phyloP scores from a whole-genome alignment of 768 basidiomycete species.

The Lactifluus echinatus region DNA sequence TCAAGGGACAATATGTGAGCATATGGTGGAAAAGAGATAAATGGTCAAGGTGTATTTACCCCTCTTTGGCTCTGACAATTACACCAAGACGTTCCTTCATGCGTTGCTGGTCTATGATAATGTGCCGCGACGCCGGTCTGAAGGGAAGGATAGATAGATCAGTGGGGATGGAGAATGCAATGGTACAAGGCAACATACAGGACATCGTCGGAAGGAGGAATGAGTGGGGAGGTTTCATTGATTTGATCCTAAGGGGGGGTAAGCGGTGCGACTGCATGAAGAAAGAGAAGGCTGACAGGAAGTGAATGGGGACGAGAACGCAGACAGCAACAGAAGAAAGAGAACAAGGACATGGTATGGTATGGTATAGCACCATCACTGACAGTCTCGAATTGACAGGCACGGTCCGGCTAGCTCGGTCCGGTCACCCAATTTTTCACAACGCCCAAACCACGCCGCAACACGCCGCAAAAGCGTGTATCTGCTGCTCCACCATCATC shows the following conservation, averaged over 20 bases:
- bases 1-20: too few species aligned
- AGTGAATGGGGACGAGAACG: constrained; percentile 9
- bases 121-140: constrained; percentile 14
- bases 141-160: not conserved
- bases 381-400: not conserved
- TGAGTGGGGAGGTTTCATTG: constrained; percentile 28
- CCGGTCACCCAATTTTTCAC: not conserved
- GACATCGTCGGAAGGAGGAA: constrained; percentile 26
- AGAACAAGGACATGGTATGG: constrained; percentile 22
- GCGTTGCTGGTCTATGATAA: constrained; percentile 38
- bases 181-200: constrained; percentile 20
- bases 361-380: too few species aligned
- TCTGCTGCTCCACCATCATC: not conserved
- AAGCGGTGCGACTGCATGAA: not conserved
- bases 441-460: not conserved
- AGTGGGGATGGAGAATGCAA: not conserved
- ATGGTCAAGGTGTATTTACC: constrained; percentile 30
- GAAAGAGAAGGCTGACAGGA: not conserved
- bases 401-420: not conserved
- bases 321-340: constrained; percentile 23
- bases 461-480: constrained; percentile 9
- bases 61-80: constrained; percentile 54
- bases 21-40: too few species aligned
- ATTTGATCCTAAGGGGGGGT: constrained; percentile 21
- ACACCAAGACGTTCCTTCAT: constrained; percentile 42